Conservation (phyloP, 176 grass and related monocot genomes). For the Phoenix roebelenii region DNA sequence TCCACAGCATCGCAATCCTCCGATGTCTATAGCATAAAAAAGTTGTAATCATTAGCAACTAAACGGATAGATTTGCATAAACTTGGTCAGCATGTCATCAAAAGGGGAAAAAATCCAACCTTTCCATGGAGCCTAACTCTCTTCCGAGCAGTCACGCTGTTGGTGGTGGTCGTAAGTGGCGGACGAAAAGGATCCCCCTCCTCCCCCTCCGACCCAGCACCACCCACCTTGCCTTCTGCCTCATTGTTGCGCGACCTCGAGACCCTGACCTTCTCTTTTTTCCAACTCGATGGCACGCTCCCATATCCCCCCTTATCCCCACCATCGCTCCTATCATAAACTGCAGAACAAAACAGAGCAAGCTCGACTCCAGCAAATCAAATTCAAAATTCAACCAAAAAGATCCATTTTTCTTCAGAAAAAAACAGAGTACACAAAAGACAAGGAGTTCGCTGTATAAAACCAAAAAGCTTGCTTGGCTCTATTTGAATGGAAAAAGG, state of each 20-base stretch:
- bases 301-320: slow-evolving; percentile 16
- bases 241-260: slow-evolving; percentile 32
- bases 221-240: slow-evolving; percentile 6
- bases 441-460: too few relatives aligned
- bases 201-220: slow-evolving; percentile 10
- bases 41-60: slow-evolving; percentile 1
- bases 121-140: slow-evolving; percentile 35
- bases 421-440: neutral
- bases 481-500: too few relatives aligned
- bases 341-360: neutral
- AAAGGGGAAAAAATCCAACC: slow-evolving; percentile 26
- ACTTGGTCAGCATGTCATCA: too few relatives aligned
- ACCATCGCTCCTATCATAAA: neutral
- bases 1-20: slow-evolving; percentile 36
- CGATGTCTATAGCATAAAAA: slow-evolving; percentile 30
- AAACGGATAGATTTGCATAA: slow-evolving; percentile 1
- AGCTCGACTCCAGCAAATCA: neutral
- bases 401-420: neutral
- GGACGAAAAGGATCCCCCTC: slow-evolving; percentile 20
- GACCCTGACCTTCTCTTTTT: slow-evolving; percentile 37
- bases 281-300: slow-evolving; percentile 5
- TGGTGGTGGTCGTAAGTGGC: slow-evolving; percentile 13
- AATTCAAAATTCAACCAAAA: neutral
- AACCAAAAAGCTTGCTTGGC: too few relatives aligned
- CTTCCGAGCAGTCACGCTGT: slow-evolving; percentile 24